Conservation (phyloP, 73 alveolate species). For the Stentor roeselii region DNA sequence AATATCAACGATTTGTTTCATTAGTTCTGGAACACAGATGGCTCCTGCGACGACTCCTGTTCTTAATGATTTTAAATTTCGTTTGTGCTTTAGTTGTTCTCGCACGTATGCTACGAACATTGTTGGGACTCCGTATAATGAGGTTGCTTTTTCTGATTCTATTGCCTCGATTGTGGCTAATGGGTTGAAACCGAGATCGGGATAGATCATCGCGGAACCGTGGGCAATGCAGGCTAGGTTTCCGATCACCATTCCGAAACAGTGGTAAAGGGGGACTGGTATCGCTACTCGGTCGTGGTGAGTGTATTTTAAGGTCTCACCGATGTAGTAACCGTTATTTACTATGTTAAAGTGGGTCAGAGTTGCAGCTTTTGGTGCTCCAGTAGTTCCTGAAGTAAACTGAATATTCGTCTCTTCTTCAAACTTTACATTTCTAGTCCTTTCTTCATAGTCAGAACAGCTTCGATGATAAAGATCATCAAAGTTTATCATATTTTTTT, state of each 20-base stretch:
- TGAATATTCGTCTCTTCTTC: constrained; percentile 56
- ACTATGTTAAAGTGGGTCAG: constrained; percentile 56
- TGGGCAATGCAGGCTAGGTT: constrained; percentile 56
- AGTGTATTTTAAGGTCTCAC: constrained; percentile 45
- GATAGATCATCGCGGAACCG: constrained; percentile 73
- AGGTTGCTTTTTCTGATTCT: constrained; percentile 47
- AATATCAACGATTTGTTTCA: constrained; percentile 28
- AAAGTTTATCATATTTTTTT: constrained; percentile 53
- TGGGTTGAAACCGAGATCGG: constrained; percentile 69
- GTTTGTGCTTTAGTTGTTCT: constrained; percentile 38
- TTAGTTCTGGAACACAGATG: constrained; percentile 59
- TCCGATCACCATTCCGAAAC: constrained; percentile 88
- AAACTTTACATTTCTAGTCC: background rate
- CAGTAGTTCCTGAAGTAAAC: constrained; percentile 87
- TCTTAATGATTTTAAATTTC: constrained; percentile 40
- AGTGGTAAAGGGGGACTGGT: constrained; percentile 84
- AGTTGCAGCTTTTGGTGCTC: constrained; percentile 79
- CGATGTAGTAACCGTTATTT: constrained; percentile 62
- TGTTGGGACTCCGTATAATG: constrained; percentile 81
- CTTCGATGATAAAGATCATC: constrained; percentile 39
- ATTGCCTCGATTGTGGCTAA: constrained; percentile 48
- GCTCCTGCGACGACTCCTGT: constrained; percentile 82
- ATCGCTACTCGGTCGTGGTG: constrained; percentile 46
- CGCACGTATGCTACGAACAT: constrained; percentile 66
- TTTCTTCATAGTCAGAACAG: background rate